phyloP scores from a whole-genome alignment of 345 rosid species.

The Durio zibethinus region DNA sequence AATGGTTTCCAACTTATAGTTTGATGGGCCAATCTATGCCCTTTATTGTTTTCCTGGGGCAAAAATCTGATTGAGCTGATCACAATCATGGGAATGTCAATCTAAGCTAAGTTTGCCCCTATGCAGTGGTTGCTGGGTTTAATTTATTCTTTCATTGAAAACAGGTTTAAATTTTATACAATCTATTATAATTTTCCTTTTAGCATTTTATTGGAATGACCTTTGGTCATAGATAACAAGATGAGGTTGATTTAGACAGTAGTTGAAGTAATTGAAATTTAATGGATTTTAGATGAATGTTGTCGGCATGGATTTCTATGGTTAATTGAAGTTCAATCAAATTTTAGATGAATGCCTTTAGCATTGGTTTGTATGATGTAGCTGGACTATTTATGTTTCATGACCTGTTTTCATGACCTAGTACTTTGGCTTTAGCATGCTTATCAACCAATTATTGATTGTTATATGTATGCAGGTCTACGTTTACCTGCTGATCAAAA shows the following conservation, averaged over 20 bases:
- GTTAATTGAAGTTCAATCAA: background rate
- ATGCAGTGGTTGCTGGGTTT: background rate
- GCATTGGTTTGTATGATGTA: background rate
- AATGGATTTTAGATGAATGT: constrained; percentile 4
- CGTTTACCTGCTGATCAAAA: constrained; percentile 80
- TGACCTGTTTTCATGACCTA: background rate
- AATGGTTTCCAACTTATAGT: background rate
- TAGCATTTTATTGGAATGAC: background rate
- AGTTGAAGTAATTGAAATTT: background rate
- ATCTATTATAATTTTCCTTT: background rate
- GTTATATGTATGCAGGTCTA: constrained; percentile 47
- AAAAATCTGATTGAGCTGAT: background rate
- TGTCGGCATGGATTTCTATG: background rate
- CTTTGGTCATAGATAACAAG: background rate
- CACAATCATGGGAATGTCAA: background rate
- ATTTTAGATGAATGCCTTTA: constrained; percentile 7
- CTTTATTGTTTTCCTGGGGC: background rate
- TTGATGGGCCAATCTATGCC: background rate
- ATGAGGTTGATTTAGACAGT: background rate
- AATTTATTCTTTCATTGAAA: background rate
- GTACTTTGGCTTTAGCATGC: background rate
- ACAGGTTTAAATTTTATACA: background rate
- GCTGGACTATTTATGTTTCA: background rate
- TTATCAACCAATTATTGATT: background rate
- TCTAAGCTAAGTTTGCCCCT: background rate